Evolutionary conservation across 371 early-diverging fungal species (phyloP), one percentile per base, ranked within the genome.

Genomic region (Mycotypha africana): DNA sequence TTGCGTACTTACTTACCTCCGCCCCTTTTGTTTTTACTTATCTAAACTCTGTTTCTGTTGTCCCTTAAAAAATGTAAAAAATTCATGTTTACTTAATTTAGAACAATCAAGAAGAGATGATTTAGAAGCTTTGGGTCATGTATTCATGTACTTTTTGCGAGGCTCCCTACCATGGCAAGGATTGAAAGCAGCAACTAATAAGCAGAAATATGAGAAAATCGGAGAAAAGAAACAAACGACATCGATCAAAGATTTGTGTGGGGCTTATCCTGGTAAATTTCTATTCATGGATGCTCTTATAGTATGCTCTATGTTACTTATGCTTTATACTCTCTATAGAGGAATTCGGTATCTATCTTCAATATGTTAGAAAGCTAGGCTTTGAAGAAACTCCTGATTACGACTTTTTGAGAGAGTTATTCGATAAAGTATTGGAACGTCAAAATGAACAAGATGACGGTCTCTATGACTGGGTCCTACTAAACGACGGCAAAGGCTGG

Each of bases 321-420:
- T 11, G 36, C 1, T 43, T 17, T 19, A 46, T 25, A 21, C 7
- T 17, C 9, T 32, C 31, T 49, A 34, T 57, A 74, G 90, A 89
- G 56, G 95, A 95, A 69, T 95, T 97, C 75, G 85, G 82, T 16
- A 82, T 79, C 22, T 97, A 97, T 51, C 76, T 99, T 45, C 79
- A 82, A 45, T 97, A 98, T 61, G 92, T 88, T 22, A 80, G 97
- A 50, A 85, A 85, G 52, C 74, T 97, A 32, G 86, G 88, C 20
- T 99, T 97, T 64, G 97, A 97, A 60, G 96, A 96, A 62, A 82
- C 83, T 31, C 99, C 99, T 4, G 93, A 98, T 64, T 99, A 99
- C 62, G 89, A 91, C 49, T 81, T 78, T 42, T 57, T 98, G 59
- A 79, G 84, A 50, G 82, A 84, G 11, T 63, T 98, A 20, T 91